A percentile compares a stretch with the other conserved stretches of the same genome.
phyloP scores from a whole-genome alignment of 2,329 filamentous ascomycete genomes.

The Paramyrothecium sp. region DNA sequence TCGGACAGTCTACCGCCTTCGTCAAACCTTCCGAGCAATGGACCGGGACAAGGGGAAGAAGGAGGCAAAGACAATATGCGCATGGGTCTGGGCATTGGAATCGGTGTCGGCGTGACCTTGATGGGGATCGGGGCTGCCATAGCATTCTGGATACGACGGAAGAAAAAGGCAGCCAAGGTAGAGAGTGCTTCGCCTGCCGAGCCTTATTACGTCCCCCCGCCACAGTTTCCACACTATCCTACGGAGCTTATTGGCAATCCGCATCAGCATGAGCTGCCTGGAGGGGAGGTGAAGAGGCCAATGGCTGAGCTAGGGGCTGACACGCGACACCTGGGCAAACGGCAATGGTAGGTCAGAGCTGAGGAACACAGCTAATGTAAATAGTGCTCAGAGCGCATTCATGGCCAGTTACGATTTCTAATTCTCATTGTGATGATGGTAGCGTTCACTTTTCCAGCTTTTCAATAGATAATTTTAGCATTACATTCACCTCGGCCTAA shows the following conservation, averaged over 20 bases:
- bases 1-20: not conserved
- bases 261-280: not conserved
- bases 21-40: not conserved
- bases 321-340: no score
- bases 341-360: no score
- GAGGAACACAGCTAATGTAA: no score
- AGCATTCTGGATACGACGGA: not conserved
- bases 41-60: not conserved
- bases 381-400: no score
- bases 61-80: not conserved
- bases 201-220: not conserved
- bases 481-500: no score
- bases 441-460: no score
- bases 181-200: not conserved
- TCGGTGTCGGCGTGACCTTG: not conserved
- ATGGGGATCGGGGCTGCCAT: not conserved
- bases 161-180: not conserved
- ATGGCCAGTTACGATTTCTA: no score
- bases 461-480: no score
- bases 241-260: not conserved
- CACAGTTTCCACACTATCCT: not conserved
- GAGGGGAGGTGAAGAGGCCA: no score
- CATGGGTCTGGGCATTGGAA: not conserved
- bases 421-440: no score
- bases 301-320: no score